These are phyloP conservation scores for Buxus sempervirens DNA, from an alignment of 164 flowering plant genomes.

Conservation along the genomic window DNA sequence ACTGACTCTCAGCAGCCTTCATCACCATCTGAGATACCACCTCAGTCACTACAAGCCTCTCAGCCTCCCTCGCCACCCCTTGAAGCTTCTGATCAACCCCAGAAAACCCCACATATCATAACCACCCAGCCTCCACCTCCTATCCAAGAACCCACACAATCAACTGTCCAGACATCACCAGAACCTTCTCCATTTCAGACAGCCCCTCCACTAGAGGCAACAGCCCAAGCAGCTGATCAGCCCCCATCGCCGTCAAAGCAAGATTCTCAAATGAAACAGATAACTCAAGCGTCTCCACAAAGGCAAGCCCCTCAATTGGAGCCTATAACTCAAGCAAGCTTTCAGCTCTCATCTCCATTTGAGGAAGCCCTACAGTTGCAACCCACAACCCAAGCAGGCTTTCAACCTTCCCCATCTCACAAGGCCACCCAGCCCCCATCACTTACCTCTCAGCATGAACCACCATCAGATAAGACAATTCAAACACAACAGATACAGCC, in stretches of 20 bases:
- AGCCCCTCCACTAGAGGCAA: neutral
- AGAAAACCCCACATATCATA: neutral
- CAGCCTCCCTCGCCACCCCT: neutral
- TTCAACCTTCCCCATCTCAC: neutral
- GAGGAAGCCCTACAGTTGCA: neutral
- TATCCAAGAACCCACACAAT: neutral
- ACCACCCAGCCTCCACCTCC: neutral
- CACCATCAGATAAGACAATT: neutral
- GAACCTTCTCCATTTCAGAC: neutral
- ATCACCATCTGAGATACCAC: neutral
- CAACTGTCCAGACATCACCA: neutral
- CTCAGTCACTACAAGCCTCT: neutral
- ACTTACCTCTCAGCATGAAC: neutral
- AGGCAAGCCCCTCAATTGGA: neutral
- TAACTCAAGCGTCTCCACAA: neutral
- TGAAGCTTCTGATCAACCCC: neutral
- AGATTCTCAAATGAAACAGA: neutral
- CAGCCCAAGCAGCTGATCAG: neutral
- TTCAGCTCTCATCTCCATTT: neutral
- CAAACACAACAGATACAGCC: neutral
- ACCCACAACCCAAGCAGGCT: neutral
- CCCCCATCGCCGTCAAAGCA: neutral
- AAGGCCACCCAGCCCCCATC: conserved; percentile 14
- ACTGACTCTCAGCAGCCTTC: neutral
- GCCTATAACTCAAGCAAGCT: neutral